Conservation (phyloP, 2,329 filamentous ascomycete genomes). For the Cryphonectria carpinicola region DNA sequence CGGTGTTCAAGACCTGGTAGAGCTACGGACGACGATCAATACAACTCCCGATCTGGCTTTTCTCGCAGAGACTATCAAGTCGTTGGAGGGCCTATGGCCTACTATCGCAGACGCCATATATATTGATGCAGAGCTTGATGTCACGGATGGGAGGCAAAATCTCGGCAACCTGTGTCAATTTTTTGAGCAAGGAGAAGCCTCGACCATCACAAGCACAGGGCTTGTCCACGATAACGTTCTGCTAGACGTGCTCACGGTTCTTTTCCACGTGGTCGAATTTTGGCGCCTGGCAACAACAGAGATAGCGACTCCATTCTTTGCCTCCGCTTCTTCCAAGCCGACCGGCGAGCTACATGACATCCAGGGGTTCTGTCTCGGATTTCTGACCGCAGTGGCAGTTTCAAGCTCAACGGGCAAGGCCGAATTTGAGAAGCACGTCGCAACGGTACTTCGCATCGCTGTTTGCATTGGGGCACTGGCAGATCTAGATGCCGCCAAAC, state of each 20-base stretch:
- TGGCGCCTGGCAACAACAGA: neutral
- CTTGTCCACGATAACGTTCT: neutral
- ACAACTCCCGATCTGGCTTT: neutral
- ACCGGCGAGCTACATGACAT: neutral
- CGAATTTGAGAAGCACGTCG: slow-evolving; percentile 17
- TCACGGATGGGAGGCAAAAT: neutral
- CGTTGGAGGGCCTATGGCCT: neutral
- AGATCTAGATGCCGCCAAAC: slow-evolving; percentile 18
- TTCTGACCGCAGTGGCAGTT: slow-evolving; percentile 23
- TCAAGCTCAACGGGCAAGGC: slow-evolving; percentile 8
- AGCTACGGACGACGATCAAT: neutral
- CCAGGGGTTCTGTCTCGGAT: slow-evolving; percentile 29
- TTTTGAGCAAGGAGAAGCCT: neutral
- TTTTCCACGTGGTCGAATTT: slow-evolving; percentile 16
- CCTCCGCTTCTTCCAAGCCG: neutral
- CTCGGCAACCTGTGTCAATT: neutral
- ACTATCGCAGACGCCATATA: neutral
- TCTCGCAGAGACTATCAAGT: neutral
- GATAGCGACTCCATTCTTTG: neutral
- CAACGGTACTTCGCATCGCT: slow-evolving; percentile 19
- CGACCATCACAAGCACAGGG: neutral
- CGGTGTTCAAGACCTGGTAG: neutral
- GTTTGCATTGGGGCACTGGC: slow-evolving; percentile 24
- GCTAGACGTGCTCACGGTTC: slow-evolving; percentile 9
- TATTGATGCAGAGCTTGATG: no score